Evolutionary conservation across 2,329 filamentous ascomycete genomes (phyloP).

Genomic region (Colletotrichum theobromicola): DNA sequence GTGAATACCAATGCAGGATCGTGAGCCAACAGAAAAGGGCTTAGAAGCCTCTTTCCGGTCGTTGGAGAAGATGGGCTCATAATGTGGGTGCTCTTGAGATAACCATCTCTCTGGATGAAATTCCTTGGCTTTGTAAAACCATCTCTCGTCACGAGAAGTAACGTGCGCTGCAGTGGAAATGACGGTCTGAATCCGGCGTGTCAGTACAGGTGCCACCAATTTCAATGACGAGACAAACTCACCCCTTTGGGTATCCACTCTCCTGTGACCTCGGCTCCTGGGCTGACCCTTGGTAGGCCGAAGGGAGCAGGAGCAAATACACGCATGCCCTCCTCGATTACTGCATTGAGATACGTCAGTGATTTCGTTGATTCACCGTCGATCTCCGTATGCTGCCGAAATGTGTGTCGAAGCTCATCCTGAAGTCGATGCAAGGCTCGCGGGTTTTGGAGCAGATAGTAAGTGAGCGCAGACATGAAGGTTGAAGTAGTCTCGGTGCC

Average conservation of each 20-base stretch:
- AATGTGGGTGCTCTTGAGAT: not conserved
- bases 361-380: not conserved
- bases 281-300: not conserved
- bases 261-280: not conserved
- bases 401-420: not conserved
- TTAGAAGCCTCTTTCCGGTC: slow-evolving; percentile 1
- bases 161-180: not conserved
- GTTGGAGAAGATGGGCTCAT: not conserved
- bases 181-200: not conserved
- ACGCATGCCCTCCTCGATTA: slow-evolving; percentile 5
- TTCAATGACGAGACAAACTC: not conserved
- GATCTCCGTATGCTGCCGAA: not conserved
- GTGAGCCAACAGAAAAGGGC: not conserved
- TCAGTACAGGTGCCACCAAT: not conserved
- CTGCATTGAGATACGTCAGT: not conserved
- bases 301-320: not conserved
- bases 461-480: not conserved
- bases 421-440: not conserved
- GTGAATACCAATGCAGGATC: not conserved
- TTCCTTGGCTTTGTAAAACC: not conserved
- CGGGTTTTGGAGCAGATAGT: not conserved
- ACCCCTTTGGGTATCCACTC: slow-evolving; percentile 5
- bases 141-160: not conserved
- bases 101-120: slow-evolving; percentile 10
- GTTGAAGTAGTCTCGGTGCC: slow-evolving; percentile 3